Evolutionary conservation across 352 stramenopile genomes (phyloP).

Genomic region (Blastocystis sp.): DNA sequence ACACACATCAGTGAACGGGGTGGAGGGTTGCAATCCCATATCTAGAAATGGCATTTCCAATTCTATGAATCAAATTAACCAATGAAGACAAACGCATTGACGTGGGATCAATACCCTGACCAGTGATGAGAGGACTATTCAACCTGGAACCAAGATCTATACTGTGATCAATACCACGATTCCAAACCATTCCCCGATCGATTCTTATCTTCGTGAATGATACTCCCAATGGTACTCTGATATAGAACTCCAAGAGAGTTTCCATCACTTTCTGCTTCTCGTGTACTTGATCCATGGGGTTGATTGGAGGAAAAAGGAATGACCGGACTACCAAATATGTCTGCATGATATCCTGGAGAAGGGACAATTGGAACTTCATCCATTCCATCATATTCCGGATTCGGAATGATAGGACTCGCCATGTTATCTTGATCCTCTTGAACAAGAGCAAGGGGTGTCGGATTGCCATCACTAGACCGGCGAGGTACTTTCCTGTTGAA

Average conservation of each 20-base stretch:
- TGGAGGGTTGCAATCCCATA: background rate
- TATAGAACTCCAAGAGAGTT: constrained; percentile 53
- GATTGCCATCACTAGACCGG: background rate
- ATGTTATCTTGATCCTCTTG: background rate
- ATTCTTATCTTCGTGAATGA: background rate
- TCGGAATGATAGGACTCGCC: constrained; percentile 27
- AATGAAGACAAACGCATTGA: background rate
- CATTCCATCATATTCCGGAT: background rate
- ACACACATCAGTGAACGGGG: background rate
- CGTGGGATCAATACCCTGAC: background rate
- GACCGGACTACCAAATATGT: background rate
- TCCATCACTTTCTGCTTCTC: constrained; percentile 40
- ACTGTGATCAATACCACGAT: background rate
- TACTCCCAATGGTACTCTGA: constrained; percentile 44
- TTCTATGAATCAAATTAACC: background rate
- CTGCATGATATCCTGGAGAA: background rate
- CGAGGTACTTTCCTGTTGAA: background rate
- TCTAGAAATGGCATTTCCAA: constrained; percentile 39
- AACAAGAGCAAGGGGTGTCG: background rate
- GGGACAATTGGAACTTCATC: background rate
- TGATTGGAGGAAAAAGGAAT: background rate
- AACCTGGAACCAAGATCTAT: constrained; percentile 32
- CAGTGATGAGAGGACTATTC: constrained; percentile 51
- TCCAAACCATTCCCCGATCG: background rate
- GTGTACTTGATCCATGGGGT: background rate